phyloP scores from a whole-genome alignment of 345 rosid genomes.

The Melaleuca quinquenervia region DNA sequence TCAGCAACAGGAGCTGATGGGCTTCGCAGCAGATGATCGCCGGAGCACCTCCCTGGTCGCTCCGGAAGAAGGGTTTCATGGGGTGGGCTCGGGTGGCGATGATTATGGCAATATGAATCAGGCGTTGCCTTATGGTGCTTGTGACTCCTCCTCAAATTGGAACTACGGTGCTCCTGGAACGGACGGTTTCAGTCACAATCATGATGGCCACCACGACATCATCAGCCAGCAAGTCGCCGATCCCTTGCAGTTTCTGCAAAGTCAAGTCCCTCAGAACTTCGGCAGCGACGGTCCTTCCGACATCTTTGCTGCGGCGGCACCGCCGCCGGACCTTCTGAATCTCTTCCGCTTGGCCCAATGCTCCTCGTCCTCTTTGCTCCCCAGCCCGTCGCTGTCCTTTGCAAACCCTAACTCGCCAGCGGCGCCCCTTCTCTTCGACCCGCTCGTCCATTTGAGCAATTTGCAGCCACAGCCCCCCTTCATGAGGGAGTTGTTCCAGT shows the following conservation, averaged over 20 bases:
- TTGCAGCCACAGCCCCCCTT: neutral
- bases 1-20: neutral
- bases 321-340: conserved; percentile 49
- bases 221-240: neutral
- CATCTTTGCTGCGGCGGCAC: conserved; percentile 3
- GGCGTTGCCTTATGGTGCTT: neutral
- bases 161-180: neutral
- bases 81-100: neutral
- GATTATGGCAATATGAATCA: neutral
- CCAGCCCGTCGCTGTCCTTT: neutral
- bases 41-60: neutral
- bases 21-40: neutral
- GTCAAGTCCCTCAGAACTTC: neutral
- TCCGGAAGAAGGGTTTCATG: neutral
- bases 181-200: neutral
- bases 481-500: conserved; percentile 7
- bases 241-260: neutral
- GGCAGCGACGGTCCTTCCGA: neutral
- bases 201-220: neutral
- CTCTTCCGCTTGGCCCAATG: conserved; percentile 25
- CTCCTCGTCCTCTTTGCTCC: neutral
- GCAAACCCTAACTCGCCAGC: neutral
- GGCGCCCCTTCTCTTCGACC: neutral
- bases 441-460: neutral
- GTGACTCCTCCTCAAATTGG: neutral